Evolutionary conservation across 2,329 filamentous ascomycete genomes (phyloP).

Genomic region (Paecilomyces niveus): DNA sequence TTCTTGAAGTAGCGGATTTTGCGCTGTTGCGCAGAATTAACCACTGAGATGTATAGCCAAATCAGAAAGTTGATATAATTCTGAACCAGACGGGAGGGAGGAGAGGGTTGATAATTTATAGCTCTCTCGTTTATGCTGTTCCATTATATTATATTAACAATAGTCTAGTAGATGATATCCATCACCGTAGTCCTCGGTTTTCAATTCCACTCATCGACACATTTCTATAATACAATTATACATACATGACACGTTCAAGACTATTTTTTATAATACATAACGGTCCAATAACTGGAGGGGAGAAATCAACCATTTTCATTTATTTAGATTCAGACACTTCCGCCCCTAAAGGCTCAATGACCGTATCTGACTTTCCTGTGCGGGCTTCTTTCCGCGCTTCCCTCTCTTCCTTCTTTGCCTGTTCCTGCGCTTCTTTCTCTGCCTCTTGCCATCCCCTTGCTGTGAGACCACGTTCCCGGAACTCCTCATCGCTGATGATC

Average conservation of each 20-base stretch:
- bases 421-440: conserved; percentile 7
- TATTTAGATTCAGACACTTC: not conserved
- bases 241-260: not conserved
- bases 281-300: not conserved
- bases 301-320: not conserved
- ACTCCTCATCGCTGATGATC: conserved; percentile 49
- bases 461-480: conserved; percentile 37
- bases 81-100: too few species aligned
- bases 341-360: conserved; percentile 3
- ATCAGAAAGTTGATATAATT: too few species aligned
- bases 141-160: too few species aligned
- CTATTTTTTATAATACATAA: not conserved
- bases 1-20: too few species aligned
- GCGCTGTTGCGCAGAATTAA: too few species aligned
- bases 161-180: too few species aligned
- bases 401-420: not conserved
- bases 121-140: too few species aligned
- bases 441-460: conserved; percentile 46
- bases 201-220: not conserved
- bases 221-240: not conserved
- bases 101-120: too few species aligned
- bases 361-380: conserved; percentile 5
- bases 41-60: too few species aligned
- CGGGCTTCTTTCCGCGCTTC: conserved; percentile 3
- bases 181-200: too few species aligned